Evolutionary conservation across 2,329 filamentous ascomycete genomes (phyloP).

Genomic region (Zelopaecilomyces penicillatus): DNA sequence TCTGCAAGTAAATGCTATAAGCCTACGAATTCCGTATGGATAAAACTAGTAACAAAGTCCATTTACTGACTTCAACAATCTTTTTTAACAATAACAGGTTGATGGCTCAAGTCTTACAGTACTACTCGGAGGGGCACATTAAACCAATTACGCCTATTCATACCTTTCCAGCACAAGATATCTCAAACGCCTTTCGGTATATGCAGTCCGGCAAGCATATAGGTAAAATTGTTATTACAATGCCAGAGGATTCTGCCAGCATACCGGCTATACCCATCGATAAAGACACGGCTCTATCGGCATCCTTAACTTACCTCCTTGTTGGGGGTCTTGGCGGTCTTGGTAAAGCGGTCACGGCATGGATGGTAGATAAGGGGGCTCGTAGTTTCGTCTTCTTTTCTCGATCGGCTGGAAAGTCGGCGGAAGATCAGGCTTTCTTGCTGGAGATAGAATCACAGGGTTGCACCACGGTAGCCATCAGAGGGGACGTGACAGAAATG

Average conservation of each 20-base stretch:
- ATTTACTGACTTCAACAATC: background rate
- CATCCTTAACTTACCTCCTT: constrained; percentile 12
- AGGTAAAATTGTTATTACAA: constrained; percentile 15
- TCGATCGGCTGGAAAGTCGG: constrained; percentile 4
- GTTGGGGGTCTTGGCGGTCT: constrained; percentile 19
- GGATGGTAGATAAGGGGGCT: constrained; percentile 16
- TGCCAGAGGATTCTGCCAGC: constrained; percentile 1
- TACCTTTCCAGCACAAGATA: constrained; percentile 14
- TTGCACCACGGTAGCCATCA: background rate
- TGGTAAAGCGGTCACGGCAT: constrained; percentile 14
- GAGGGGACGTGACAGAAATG: constrained; percentile 3
- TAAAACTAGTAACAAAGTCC: background rate
- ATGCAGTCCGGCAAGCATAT: constrained; percentile 33
- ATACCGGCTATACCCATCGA: background rate
- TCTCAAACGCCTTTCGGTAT: constrained; percentile 29
- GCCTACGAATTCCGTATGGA: too few species aligned
- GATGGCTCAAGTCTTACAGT: background rate
- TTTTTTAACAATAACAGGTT: background rate
- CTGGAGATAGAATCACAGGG: constrained; percentile 6
- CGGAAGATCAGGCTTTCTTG: constrained; percentile 2
- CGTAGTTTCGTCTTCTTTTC: constrained; percentile 7
- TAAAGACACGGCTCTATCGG: background rate
- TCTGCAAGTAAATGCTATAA: background rate
- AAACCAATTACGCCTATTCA: constrained; percentile 13
- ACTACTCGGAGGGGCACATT: constrained; percentile 1